A percentile compares a stretch with the other conserved stretches of the same genome.
Conservation (phyloP, 2,329 filamentous ascomycete species). For the Botryosphaeria agaves region DNA sequence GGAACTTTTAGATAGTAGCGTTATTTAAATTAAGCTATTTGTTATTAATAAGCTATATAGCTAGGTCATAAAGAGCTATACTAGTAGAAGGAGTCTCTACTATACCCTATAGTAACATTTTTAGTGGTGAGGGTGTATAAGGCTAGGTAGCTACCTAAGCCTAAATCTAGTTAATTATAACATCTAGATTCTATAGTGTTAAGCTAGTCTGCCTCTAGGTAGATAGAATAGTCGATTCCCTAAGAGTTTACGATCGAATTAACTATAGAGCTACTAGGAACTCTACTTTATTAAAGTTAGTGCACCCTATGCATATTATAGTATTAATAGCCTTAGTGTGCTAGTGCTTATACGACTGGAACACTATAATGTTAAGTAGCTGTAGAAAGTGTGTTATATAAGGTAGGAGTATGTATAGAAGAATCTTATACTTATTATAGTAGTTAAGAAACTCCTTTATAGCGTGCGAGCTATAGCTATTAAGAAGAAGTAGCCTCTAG, state of each 20-base stretch:
- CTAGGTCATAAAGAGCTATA: not conserved
- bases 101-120: not conserved
- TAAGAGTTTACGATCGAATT: not conserved
- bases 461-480: not conserved
- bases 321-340: slow-evolving; percentile 5
- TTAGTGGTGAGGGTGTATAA: not conserved
- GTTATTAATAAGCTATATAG: not conserved
- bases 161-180: not conserved
- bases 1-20: not conserved
- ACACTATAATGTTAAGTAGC: slow-evolving; percentile 5
- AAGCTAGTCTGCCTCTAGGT: not conserved
- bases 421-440: slow-evolving; percentile 2
- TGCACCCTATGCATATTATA: not conserved
- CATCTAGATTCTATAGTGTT: not conserved
- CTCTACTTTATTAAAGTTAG: slow-evolving; percentile 1
- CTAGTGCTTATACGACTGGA: slow-evolving; percentile 7
- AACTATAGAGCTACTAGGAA: not conserved
- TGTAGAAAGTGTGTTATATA: slow-evolving; percentile 4
- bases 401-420: slow-evolving; percentile 2
- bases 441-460: slow-evolving; percentile 2
- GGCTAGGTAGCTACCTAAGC: not conserved
- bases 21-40: not conserved
- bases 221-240: not conserved
- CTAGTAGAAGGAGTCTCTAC: not conserved
- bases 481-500: not conserved